These are phyloP conservation scores for Bisporella sp. DNA, from an alignment of 2,329 filamentous ascomycete genomes.

Conservation along the genomic window DNA sequence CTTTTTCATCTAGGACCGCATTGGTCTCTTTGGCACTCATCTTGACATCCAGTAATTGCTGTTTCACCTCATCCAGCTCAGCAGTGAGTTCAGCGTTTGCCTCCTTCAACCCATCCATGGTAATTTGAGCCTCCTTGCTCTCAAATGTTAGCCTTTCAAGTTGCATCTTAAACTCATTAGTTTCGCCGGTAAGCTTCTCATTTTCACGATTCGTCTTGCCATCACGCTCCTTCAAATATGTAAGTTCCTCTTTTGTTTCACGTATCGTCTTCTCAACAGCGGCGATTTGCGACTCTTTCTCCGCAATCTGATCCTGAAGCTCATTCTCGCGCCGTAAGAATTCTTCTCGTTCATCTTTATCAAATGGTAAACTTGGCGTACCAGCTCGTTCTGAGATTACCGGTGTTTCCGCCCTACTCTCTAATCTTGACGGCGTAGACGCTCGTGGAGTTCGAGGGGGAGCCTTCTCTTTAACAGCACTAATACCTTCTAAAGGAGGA, in stretches of 20 bases:
- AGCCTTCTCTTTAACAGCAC: conserved; percentile 41
- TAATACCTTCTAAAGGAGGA: conserved; percentile 51
- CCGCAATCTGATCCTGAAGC: conserved; percentile 90
- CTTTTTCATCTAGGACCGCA: conserved; percentile 89
- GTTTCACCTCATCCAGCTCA: conserved; percentile 92
- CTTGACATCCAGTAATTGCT: conserved; percentile 89
- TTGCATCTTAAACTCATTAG: conserved; percentile 94
- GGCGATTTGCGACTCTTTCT: conserved; percentile 78
- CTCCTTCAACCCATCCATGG: conserved; percentile 95
- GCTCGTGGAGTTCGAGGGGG: conserved; percentile 36
- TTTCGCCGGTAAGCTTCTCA: conserved; percentile 74
- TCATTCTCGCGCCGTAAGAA: conserved; percentile 94
- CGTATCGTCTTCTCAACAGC: conserved; percentile 73
- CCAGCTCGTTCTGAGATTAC: conserved; percentile 71
- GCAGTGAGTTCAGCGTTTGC: conserved; percentile 87
- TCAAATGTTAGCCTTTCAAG: conserved; percentile 93
- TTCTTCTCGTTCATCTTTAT: conserved; percentile 96
- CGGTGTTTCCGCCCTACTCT: conserved; percentile 57
- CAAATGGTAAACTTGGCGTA: conserved; percentile 80
- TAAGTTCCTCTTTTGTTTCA: conserved; percentile 80
- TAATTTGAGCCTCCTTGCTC: conserved; percentile 93
- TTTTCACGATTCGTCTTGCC: conserved; percentile 81
- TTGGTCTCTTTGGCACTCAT: conserved; percentile 94
- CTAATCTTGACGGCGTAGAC: conserved; percentile 54
- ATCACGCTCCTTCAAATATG: conserved; percentile 79